Evolutionary conservation across 768 basidiomycete species (phyloP).

Genomic region (Roridomyces roridus): DNA sequence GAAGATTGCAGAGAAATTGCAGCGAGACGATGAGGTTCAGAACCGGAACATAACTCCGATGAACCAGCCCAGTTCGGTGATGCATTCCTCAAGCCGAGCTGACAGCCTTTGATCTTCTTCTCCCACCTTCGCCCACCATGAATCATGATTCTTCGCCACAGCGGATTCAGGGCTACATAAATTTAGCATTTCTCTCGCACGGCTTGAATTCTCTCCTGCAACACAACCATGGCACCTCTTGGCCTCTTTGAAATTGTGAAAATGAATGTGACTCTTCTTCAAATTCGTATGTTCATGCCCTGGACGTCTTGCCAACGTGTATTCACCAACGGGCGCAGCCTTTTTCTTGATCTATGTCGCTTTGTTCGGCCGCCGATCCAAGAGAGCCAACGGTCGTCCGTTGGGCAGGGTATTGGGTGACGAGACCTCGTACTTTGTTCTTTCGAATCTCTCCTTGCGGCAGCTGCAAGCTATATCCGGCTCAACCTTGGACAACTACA

Average conservation of each 20-base stretch:
- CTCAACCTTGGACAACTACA: not conserved
- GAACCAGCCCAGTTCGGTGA: too few species aligned
- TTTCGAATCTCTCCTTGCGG: constrained; percentile 3
- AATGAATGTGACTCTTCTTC: constrained; percentile 2
- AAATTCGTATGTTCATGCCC: not conserved
- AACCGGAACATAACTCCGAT: too few species aligned
- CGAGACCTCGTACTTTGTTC: constrained; percentile 1
- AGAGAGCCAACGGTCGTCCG: constrained; percentile 11
- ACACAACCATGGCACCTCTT: too few species aligned
- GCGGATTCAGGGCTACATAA: too few species aligned
- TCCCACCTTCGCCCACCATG: too few species aligned
- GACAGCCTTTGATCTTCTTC: too few species aligned
- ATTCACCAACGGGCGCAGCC: not conserved
- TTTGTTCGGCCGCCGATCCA: constrained; percentile 4
- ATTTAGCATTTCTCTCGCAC: not conserved
- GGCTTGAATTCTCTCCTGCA: not conserved
- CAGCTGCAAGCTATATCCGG: constrained; percentile 12
- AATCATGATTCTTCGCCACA: too few species aligned
- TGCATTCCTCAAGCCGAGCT: too few species aligned
- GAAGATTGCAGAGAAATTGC: too few species aligned
- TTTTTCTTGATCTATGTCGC: constrained; percentile 1
- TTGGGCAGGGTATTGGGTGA: not conserved
- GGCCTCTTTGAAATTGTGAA: not conserved
- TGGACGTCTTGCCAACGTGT: not conserved
- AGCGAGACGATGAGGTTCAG: too few species aligned